phyloP scores from a whole-genome alignment of 768 basidiomycete genomes.

The Serendipita sp. region DNA sequence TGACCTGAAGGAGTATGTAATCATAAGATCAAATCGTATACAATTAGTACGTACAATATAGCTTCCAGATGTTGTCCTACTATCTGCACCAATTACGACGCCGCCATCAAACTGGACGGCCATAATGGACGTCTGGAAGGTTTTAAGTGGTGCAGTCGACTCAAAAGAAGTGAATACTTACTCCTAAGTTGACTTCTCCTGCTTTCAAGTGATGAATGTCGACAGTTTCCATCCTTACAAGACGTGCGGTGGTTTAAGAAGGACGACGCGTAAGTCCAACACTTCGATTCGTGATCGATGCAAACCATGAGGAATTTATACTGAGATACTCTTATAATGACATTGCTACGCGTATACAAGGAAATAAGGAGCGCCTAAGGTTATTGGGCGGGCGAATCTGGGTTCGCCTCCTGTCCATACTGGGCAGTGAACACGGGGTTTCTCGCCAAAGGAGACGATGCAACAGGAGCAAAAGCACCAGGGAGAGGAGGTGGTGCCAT shows the following conservation, averaged over 20 bases:
- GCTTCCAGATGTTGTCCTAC: slow-evolving; percentile 88
- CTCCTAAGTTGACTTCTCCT: slow-evolving; percentile 94
- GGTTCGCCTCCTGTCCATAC: background rate
- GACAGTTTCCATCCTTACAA: slow-evolving; percentile 31
- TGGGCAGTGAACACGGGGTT: background rate
- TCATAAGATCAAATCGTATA: background rate
- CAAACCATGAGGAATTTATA: background rate
- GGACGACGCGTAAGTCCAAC: slow-evolving; percentile 1
- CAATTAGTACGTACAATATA: slow-evolving; percentile 55
- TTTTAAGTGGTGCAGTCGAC: background rate
- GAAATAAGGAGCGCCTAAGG: background rate
- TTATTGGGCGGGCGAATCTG: background rate
- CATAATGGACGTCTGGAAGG: slow-evolving; percentile 86
- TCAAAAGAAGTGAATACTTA: slow-evolving; percentile 27
- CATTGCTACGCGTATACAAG: background rate
- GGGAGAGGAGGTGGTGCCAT: background rate
- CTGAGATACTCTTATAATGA: background rate
- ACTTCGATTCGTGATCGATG: no score
- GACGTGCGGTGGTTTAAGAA: background rate
- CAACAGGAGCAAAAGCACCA: background rate
- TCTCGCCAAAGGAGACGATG: background rate
- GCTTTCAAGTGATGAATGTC: slow-evolving; percentile 79
- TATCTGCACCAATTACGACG: slow-evolving; percentile 93
- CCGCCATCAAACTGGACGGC: slow-evolving; percentile 92
- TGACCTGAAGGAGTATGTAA: slow-evolving; percentile 39